Percentiles rank a stretch among this genome's conserved stretches.
Conservation (phyloP, 306 rosid genomes). For the Benincasa hispida region DNA sequence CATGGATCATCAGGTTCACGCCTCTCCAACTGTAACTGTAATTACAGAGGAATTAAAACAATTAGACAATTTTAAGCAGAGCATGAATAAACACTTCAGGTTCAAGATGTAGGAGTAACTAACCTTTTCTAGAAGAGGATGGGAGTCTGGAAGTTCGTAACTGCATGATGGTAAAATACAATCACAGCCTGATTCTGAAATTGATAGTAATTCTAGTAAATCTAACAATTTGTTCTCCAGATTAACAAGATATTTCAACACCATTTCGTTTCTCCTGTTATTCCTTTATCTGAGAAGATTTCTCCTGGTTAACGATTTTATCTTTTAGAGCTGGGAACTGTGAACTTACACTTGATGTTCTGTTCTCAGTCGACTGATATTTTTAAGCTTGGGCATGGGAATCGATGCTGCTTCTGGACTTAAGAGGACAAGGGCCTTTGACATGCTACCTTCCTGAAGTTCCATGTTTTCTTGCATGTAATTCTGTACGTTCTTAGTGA, state of each 20-base stretch:
- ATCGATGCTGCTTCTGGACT: slow-evolving; percentile 4
- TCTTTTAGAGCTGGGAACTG: background rate
- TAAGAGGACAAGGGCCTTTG: slow-evolving; percentile 24
- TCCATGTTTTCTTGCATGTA: slow-evolving; percentile 1
- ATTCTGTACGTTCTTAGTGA: slow-evolving; percentile 1
- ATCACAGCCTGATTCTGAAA: slow-evolving; percentile 2
- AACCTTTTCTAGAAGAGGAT: slow-evolving; percentile 61
- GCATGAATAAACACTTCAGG: background rate
- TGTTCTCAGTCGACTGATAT: slow-evolving; percentile 39
- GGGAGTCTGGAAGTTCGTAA: slow-evolving; percentile 64
- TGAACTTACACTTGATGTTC: slow-evolving; percentile 54
- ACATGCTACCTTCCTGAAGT: slow-evolving; percentile 3
- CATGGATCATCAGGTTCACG: slow-evolving; percentile 67
- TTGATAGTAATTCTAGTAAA: background rate
- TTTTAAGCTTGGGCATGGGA: slow-evolving; percentile 28
- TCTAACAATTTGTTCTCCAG: background rate
- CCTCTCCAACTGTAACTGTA: slow-evolving; percentile 32
- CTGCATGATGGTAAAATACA: slow-evolving; percentile 34
- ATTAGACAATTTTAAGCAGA: background rate
- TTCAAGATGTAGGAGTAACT: slow-evolving; percentile 15
- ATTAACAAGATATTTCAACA: background rate
- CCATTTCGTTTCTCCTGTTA: background rate
- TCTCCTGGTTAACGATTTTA: background rate
- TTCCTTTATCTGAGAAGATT: background rate
- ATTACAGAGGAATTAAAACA: background rate